Base-by-base conservation (phyloP, 2,329 filamentous ascomycete species). In the Ramularia endophylla region DNA sequence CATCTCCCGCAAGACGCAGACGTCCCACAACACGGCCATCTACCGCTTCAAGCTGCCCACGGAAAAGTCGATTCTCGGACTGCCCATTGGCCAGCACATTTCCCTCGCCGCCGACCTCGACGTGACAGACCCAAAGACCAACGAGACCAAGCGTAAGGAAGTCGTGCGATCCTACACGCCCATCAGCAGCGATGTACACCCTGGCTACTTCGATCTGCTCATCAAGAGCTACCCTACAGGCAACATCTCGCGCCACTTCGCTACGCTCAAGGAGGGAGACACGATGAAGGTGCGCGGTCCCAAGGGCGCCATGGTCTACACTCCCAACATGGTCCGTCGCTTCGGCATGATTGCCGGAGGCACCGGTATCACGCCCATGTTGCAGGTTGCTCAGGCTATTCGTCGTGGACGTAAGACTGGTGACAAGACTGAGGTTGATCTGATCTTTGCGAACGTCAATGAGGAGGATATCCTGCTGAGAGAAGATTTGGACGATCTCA, bases 1-100 rank as follows among this genome's bases (percentile, higher is more conserved):
- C 64, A 82, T 98, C 56, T 83, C 85, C 67, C 87, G 97, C 68
- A 97, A 95, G 79, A 97, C 83, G 11, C 77, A 94, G 53, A 83
- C 97, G 60, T 95, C 90, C 22, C 92, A 97, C 79, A 98, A 98
- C 74, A 90, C 94, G 46, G 89, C 90, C 67, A 95, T 98, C 85
- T 98, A 97, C 75, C 88, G 92, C 61, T 95, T 97, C 72, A 76
- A 77, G 52, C 85, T 98, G 29, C 89, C 89, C 43, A 75, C 75
- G 38, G 71, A 81, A 29, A 83, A 73, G 57, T 79, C 85, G 54
- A 87, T 95, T 65, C 86, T 97, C 59, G 92, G 92, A 61, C 85
- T 97, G 31, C 90, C 92, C 54, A 97, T 97, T 71, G 92, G 92
- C 62, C 92, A 98, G 73, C 92, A 98, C 74, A 95, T 98, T 69